Conservation (phyloP, 2,329 filamentous ascomycete genomes). For the Colletotrichum sp. region DNA sequence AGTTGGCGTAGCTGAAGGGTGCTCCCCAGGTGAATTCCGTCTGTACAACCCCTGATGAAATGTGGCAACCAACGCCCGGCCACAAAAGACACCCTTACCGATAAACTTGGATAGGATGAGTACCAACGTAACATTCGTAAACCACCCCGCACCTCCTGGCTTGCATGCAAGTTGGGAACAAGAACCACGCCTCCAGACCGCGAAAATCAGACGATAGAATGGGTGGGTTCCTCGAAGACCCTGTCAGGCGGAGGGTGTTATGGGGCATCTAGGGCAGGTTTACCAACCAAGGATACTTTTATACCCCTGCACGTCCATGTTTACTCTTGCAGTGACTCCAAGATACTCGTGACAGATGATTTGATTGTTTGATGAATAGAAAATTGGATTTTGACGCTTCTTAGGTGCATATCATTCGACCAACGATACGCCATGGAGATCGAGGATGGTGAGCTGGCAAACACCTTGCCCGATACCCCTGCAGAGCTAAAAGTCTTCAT, state of each 20-base stretch:
- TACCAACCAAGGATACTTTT: neutral
- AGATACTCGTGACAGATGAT: neutral
- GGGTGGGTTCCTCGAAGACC: neutral
- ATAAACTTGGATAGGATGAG: neutral
- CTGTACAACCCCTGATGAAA: neutral
- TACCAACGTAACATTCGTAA: neutral
- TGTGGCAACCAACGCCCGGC: neutral
- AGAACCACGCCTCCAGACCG: neutral
- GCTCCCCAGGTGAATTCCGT: neutral
- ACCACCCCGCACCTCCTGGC: neutral
- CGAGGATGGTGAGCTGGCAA: neutral
- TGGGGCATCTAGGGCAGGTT: neutral
- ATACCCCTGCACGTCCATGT: neutral
- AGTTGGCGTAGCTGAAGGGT: neutral
- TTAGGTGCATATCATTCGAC: neutral
- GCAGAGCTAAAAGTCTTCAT: neutral
- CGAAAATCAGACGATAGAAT: neutral
- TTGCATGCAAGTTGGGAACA: neutral
- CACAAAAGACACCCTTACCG: neutral
- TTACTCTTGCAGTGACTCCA: neutral
- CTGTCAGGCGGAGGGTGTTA: neutral
- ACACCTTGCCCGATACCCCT: neutral
- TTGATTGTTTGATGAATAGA: neutral
- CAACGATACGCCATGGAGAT: neutral
- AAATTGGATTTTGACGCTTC: neutral